Percentiles rank a stretch among this genome's conserved stretches.
These are phyloP conservation scores for Alternaria incomplexa DNA, from an alignment of 2,329 filamentous ascomycete species.

Conservation along the genomic window DNA sequence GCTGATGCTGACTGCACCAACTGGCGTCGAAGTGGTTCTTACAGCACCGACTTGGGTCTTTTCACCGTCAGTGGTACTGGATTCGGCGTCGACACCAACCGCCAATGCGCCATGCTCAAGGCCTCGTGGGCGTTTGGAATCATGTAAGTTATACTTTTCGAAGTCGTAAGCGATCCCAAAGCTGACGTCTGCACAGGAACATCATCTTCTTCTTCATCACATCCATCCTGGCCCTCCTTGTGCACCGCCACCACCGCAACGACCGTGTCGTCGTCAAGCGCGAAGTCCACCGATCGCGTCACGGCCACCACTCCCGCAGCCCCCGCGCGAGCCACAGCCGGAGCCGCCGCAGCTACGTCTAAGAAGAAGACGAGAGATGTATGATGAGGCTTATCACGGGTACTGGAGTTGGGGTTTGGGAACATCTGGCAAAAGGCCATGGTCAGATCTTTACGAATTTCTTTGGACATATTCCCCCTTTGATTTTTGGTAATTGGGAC, in stretches of 20 bases:
- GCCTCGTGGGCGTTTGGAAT: constrained; percentile 87
- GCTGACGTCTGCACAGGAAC: constrained; percentile 42
- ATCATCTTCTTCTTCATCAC: constrained; percentile 48
- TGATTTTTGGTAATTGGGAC: constrained; percentile 5
- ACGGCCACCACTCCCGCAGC: constrained; percentile 49
- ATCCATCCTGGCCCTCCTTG: constrained; percentile 66
- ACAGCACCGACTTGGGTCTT: constrained; percentile 63
- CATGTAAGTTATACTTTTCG: constrained; percentile 63
- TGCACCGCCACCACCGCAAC: constrained; percentile 52
- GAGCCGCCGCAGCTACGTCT: constrained; percentile 48
- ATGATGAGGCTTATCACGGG: neutral
- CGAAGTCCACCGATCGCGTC: constrained; percentile 55
- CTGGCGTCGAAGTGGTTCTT: constrained; percentile 61
- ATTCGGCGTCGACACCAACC: constrained; percentile 65
- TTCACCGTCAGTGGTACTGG: constrained; percentile 61
- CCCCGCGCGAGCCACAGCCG: constrained; percentile 46
- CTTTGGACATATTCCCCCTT: constrained; percentile 19
- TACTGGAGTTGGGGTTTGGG: neutral
- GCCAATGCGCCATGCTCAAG: constrained; percentile 92
- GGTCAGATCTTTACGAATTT: constrained; percentile 21
- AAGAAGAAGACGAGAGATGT: neutral
- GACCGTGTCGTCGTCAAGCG: constrained; percentile 61
- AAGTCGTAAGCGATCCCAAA: neutral
- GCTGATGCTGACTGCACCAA: constrained; percentile 70
- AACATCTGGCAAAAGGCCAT: neutral